These are phyloP conservation scores for Fragaria iinumae DNA, from an alignment of 306 rosid genomes.

Conservation along the genomic window DNA sequence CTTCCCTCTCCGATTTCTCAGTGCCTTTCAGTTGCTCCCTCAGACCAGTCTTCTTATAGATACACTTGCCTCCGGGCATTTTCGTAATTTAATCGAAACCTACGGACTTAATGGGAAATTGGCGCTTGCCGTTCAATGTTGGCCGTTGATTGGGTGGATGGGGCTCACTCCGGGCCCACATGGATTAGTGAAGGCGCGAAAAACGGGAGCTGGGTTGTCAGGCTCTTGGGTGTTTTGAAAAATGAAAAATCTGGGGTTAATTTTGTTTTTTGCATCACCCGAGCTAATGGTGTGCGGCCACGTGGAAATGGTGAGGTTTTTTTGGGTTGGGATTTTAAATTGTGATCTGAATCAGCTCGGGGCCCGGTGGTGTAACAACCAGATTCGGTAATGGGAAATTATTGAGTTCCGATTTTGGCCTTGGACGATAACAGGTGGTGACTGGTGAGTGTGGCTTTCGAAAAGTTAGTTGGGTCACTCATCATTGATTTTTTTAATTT, in stretches of 20 bases:
- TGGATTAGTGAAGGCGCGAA: not conserved
- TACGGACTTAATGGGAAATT: not conserved
- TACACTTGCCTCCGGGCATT: not conserved
- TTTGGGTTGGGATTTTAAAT: not conserved
- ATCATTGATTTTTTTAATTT: no score
- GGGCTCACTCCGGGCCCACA: not conserved
- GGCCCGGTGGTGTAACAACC: not conserved
- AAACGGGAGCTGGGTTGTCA: not conserved
- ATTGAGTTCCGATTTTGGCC: not conserved
- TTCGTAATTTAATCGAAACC: not conserved
- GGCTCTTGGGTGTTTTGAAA: not conserved
- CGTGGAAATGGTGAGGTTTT: not conserved
- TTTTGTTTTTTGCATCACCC: not conserved
- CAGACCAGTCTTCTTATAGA: not conserved
- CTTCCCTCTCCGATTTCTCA: not conserved
- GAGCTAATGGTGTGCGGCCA: not conserved
- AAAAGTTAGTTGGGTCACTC: not conserved
- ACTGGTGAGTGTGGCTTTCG: not conserved
- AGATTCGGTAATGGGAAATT: not conserved
- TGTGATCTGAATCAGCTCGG: not conserved
- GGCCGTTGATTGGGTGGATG: not conserved
- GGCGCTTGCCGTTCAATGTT: accelerated
- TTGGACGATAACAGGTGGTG: not conserved
- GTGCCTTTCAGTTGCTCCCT: not conserved
- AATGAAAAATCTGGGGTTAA: not conserved